These are phyloP conservation scores for Epichloe sylvatica DNA, from an alignment of 2,329 filamentous ascomycete genomes.

Conservation along the genomic window DNA sequence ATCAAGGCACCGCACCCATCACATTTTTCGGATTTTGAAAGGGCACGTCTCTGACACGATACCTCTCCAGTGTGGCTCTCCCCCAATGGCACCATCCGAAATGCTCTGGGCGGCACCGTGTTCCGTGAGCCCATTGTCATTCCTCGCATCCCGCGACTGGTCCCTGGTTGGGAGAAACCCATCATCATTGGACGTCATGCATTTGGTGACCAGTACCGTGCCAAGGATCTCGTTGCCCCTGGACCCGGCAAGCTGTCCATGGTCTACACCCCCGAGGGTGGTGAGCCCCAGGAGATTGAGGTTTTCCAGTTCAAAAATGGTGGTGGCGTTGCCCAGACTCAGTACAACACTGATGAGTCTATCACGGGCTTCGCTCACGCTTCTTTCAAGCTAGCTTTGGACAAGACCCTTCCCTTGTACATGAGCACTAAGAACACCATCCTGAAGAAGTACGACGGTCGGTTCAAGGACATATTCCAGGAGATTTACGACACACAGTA, in stretches of 20 bases:
- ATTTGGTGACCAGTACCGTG: constrained; percentile 96
- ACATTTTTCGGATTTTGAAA: not conserved
- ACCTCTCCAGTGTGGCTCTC: constrained; percentile 78
- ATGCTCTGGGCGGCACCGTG: constrained; percentile 75
- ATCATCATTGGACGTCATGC: constrained; percentile 98
- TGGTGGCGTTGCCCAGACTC: constrained; percentile 81
- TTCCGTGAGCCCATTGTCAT: constrained; percentile 99
- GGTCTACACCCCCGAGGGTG: constrained; percentile 80
- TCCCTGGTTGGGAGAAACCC: constrained; percentile 95
- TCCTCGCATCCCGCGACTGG: constrained; percentile 76
- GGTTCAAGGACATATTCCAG: constrained; percentile 99
- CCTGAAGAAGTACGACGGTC: constrained; percentile 94
- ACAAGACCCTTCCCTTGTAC: constrained; percentile 84
- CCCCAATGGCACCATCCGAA: constrained; percentile 80
- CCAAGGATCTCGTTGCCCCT: constrained; percentile 76
- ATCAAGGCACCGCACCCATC: not conserved
- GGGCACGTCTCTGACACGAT: not conserved
- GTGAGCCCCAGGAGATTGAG: constrained; percentile 70
- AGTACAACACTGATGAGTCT: constrained; percentile 97
- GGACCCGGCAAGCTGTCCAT: constrained; percentile 82
- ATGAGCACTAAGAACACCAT: constrained; percentile 99
- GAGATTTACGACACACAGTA: constrained; percentile 83
- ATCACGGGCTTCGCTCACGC: constrained; percentile 92
- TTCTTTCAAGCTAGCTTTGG: constrained; percentile 86
- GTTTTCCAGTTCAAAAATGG: constrained; percentile 81